A percentile compares a stretch with the other conserved stretches of the same genome.
Evolutionary conservation across 2,329 filamentous ascomycete species (phyloP).

Genomic region (Nigrograna mackinnonii): DNA sequence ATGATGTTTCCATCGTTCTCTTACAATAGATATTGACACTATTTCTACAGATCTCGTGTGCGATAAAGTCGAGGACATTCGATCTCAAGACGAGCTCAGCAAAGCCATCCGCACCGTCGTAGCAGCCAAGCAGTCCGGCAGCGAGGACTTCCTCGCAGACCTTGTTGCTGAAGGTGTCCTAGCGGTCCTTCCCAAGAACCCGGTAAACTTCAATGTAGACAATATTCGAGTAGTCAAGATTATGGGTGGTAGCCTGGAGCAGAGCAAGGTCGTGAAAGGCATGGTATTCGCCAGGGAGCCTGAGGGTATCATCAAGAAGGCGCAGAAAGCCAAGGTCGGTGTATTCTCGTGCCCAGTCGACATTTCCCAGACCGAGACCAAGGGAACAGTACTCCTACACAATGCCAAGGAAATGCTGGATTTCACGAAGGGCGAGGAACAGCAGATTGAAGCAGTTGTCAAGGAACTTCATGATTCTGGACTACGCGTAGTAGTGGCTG

Average conservation of each 20-base stretch:
- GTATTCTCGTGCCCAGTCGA: constrained; percentile 97
- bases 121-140: constrained; percentile 94
- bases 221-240: constrained; percentile 99
- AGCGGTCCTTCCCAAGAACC: constrained; percentile 92
- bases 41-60: constrained; percentile 71
- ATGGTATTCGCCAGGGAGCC: constrained; percentile 98
- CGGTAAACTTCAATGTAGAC: constrained; percentile 95
- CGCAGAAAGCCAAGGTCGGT: constrained; percentile 88
- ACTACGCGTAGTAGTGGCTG: constrained; percentile 87
- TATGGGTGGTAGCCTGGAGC: constrained; percentile 94
- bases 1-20: constrained; percentile 16
- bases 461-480: constrained; percentile 97
- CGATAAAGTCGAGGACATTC: constrained; percentile 86
- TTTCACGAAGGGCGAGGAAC: constrained; percentile 96
- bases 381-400: constrained; percentile 94
- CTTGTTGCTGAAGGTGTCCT: constrained; percentile 85
- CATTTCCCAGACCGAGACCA: constrained; percentile 95
- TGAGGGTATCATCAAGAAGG: constrained; percentile 88
- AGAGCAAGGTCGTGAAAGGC: constrained; percentile 92
- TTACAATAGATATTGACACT: constrained; percentile 15
- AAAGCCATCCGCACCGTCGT: constrained; percentile 96
- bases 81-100: constrained; percentile 79
- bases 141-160: constrained; percentile 82
- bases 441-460: constrained; percentile 84
- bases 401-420: constrained; percentile 99